Conservation (phyloP, 805 yeast species). For the Sugiyamaella qingdaonensis region DNA sequence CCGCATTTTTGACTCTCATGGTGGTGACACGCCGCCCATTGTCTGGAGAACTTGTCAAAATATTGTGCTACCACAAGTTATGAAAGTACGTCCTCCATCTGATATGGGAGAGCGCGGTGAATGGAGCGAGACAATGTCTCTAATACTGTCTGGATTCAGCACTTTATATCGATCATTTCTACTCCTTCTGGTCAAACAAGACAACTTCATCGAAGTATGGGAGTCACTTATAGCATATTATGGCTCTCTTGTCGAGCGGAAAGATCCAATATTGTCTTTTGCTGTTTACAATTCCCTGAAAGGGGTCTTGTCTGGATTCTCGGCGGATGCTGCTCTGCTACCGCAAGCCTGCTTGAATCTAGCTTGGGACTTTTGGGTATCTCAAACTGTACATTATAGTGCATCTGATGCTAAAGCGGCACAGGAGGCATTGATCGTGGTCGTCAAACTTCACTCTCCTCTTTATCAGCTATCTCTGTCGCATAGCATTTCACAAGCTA, state of each 20-base stretch:
- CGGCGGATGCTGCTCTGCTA: background rate
- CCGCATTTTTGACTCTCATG: conserved; percentile 72
- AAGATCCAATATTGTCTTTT: conserved; percentile 51
- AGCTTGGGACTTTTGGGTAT: conserved; percentile 38
- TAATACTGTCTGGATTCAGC: conserved; percentile 63
- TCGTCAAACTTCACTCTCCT: conserved; percentile 50
- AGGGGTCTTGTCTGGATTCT: conserved; percentile 37
- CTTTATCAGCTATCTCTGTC: conserved; percentile 40
- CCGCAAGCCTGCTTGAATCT: conserved; percentile 15
- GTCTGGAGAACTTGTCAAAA: conserved; percentile 65
- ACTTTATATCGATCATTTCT: conserved; percentile 56
- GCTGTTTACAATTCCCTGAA: conserved; percentile 53
- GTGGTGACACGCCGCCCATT: conserved; percentile 44
- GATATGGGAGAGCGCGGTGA: conserved; percentile 26
- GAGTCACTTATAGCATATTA: conserved; percentile 48
- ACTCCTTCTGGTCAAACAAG: conserved; percentile 30
- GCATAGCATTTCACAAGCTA: conserved; percentile 23
- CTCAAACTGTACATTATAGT: conserved; percentile 37
- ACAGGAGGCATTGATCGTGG: conserved; percentile 55
- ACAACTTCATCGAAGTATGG: conserved; percentile 47
- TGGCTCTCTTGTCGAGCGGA: conserved; percentile 36
- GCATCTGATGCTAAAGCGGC: conserved; percentile 38
- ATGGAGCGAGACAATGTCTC: conserved; percentile 58
- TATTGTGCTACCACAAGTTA: conserved; percentile 50
- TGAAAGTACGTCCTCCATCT: conserved; percentile 24